Evolutionary conservation across 805 yeast species (phyloP).

Genomic region (Starmerella scarabaei): DNA sequence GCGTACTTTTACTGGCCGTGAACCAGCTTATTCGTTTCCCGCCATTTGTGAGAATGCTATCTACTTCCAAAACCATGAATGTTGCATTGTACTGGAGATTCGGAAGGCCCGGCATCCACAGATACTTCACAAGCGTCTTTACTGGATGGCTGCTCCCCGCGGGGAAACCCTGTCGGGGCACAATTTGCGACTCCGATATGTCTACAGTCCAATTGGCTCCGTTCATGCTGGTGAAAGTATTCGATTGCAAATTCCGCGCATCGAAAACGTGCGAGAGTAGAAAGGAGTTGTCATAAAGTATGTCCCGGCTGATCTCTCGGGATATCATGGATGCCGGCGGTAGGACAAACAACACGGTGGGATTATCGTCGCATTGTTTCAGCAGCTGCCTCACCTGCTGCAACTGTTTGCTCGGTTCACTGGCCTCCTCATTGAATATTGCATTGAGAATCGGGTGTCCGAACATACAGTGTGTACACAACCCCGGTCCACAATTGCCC

Average conservation of each 20-base stretch:
- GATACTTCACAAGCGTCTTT: neutral
- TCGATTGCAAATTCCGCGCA: neutral
- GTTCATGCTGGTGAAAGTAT: conserved; percentile 3
- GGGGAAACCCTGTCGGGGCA: conserved; percentile 8
- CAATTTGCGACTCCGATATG: neutral
- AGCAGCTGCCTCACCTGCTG: conserved; percentile 5
- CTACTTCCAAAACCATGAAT: conserved; percentile 5
- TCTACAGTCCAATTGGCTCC: conserved; percentile 6
- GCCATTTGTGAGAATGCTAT: conserved; percentile 2
- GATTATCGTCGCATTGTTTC: neutral
- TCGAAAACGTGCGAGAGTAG: conserved; percentile 18
- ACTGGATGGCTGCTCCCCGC: neutral
- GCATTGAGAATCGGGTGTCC: conserved; percentile 19
- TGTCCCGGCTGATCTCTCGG: conserved; percentile 6
- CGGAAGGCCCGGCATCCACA: conserved; percentile 13
- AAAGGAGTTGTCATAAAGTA: conserved; percentile 15
- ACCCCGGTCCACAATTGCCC: no score
- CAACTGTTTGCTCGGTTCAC: conserved; percentile 16
- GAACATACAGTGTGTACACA: conserved; percentile 5
- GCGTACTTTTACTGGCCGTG: conserved; percentile 1
- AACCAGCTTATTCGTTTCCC: conserved; percentile 6
- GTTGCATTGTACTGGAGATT: conserved; percentile 7
- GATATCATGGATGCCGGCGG: conserved; percentile 12
- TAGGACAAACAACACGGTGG: conserved; percentile 11
- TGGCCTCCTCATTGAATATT: conserved; percentile 14